Base-by-base conservation (phyloP, 768 basidiomycete species). In the Russula compacta region DNA sequence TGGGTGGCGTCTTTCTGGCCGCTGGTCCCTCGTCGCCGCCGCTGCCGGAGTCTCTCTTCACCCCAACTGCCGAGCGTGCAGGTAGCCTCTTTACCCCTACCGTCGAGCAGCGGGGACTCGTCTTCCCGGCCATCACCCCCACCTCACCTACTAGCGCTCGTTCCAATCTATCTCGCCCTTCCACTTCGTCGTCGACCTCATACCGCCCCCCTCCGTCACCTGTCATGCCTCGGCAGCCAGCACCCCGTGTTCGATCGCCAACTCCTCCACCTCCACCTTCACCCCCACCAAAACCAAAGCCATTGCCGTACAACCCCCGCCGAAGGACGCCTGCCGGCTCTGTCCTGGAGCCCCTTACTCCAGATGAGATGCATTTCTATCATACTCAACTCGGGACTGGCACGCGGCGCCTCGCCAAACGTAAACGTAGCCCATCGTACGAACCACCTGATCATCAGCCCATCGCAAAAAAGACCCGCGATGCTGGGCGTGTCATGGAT, bases 401-500 rank as follows among this genome's bases (percentile, higher is more conserved):
- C 74, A 35, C 69, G 1, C 64, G 66, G 42, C 68, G 69, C 6
- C 71, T 79, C 2, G 65, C 74, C 19, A 62, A 60, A 53, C 65
- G 69, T 47, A 72, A 70, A 29, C 70, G 71, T 47, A 66, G 60
- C 38, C 63, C 63, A 21, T 58, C 58, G 17, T 57, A 49, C 29
- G 67, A 70, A 43, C 56, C 33, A 36, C 49, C 58, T 14, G 55
- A 53, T 53, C 39, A 55, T 21, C 68, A 51, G 73, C 74, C 58
- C 66, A 70, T 66, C 73, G 24, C 17, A 4, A 80, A 81, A 65
- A 76, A 80, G 48, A 78, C 78, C 4, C 82, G 85, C n/a, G 88
- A 92, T 69, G 83, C 85, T 1, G 83, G 79, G 1, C 81, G 85
- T 50, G 87, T 93, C 40, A 81, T 87, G 17, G 74, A 86, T 42